Conservation (phyloP, 371 early-diverging fungal genomes). For the Mucor saturninus region DNA sequence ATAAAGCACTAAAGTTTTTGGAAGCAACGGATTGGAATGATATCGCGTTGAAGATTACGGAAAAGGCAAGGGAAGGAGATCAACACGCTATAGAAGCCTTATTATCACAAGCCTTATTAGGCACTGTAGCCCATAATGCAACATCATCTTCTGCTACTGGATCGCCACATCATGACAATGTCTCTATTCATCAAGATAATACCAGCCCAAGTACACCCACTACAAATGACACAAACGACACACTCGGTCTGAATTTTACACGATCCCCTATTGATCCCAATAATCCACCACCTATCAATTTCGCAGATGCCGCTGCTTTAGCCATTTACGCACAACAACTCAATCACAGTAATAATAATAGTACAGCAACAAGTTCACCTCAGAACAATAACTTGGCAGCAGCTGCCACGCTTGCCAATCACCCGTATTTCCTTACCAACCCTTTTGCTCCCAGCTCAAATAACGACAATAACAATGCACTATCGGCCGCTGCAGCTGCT, state of each 20-base stretch:
- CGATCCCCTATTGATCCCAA: neutral
- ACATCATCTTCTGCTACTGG: constrained; percentile 12
- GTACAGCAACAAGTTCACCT: neutral
- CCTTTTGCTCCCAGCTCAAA: constrained; percentile 16
- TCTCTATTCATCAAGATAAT: constrained; percentile 1
- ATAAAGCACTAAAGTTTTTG: constrained; percentile 30
- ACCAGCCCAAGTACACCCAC: constrained; percentile 2
- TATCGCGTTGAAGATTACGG: constrained; percentile 49
- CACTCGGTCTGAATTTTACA: neutral
- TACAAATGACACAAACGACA: neutral
- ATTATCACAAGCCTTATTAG: constrained; percentile 44
- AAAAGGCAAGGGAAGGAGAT: constrained; percentile 46
- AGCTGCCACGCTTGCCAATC: constrained; percentile 21
- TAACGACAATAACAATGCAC: constrained; percentile 16
- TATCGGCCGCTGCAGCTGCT: constrained; percentile 35
- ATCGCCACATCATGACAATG: neutral
- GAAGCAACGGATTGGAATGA: constrained; percentile 43
- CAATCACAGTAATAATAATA: constrained; percentile 26
- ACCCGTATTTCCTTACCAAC: constrained; percentile 29
- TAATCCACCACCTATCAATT: constrained; percentile 29
- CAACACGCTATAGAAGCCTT: constrained; percentile 50
- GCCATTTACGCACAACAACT: constrained; percentile 51
- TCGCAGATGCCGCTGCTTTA: constrained; percentile 48
- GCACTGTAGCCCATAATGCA: constrained; percentile 18
- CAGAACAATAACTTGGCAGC: constrained; percentile 1